Evolutionary conservation across 257 asterid species (phyloP).

Genomic region (Nicotiana sylvestris): DNA sequence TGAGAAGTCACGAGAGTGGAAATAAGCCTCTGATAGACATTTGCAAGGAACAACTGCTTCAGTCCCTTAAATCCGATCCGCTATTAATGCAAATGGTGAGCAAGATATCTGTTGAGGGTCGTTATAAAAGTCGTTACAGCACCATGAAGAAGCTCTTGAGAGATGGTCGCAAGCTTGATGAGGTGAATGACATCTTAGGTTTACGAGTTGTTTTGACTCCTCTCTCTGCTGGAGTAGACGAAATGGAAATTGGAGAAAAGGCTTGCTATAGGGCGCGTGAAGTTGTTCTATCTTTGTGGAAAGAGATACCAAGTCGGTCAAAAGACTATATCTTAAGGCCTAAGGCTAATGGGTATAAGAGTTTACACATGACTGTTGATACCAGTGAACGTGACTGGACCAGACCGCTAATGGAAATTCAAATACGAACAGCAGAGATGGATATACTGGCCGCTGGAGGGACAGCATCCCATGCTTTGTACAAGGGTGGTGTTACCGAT

Average conservation of each 20-base stretch:
- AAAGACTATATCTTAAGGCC: slow-evolving; percentile 79
- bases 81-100: slow-evolving; percentile 37
- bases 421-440: slow-evolving; percentile 84
- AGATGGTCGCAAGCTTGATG: slow-evolving; percentile 88
- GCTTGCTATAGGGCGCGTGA: slow-evolving; percentile 91
- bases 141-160: slow-evolving; percentile 89
- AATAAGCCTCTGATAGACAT: slow-evolving; percentile 53
- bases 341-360: slow-evolving; percentile 79
- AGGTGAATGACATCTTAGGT: slow-evolving; percentile 81
- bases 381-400: slow-evolving; percentile 44
- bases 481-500: slow-evolving; percentile 87
- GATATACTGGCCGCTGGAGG: slow-evolving; percentile 91
- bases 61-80: slow-evolving; percentile 53
- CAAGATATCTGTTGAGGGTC: slow-evolving; percentile 61
- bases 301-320: slow-evolving; percentile 71
- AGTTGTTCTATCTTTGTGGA: slow-evolving; percentile 63
- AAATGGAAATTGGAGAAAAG: slow-evolving; percentile 45
- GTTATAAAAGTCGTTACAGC: slow-evolving; percentile 85
- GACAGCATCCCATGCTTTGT: slow-evolving; percentile 84
- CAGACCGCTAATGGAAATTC: slow-evolving; percentile 84
- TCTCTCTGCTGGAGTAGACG: slow-evolving; percentile 32
- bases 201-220: slow-evolving; percentile 64
- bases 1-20: slow-evolving; percentile 68
- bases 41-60: slow-evolving; percentile 68
- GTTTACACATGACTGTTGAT: slow-evolving; percentile 91